These are phyloP conservation scores for Heteromeles arbutifolia DNA, from an alignment of 306 rosid species.

Conservation along the genomic window DNA sequence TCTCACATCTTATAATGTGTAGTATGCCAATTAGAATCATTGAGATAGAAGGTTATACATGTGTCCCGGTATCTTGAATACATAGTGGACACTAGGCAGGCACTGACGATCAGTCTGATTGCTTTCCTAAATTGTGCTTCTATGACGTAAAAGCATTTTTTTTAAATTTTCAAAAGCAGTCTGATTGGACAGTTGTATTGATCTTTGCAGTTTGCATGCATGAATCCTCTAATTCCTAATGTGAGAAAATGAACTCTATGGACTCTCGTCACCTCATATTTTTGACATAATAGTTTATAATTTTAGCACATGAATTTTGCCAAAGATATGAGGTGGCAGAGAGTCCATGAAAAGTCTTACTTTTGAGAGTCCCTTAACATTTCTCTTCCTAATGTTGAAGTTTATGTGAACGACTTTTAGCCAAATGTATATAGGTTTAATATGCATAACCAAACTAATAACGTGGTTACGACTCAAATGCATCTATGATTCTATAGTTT, in stretches of 20 bases:
- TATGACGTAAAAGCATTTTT: no score
- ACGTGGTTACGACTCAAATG: neutral
- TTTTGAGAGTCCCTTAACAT: no score
- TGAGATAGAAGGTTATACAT: neutral
- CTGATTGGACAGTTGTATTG: no score
- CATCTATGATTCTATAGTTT: neutral
- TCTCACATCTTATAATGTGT: neutral
- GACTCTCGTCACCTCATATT: no score
- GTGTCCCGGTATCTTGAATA: neutral
- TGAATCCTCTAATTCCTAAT: neutral
- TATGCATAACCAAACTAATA: neutral
- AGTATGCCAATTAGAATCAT: neutral
- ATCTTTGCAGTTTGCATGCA: neutral
- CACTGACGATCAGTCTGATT: neutral
- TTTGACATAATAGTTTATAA: no score
- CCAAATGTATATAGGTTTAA: neutral
- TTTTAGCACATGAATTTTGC: no score
- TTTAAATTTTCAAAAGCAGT: no score
- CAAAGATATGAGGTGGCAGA: no score
- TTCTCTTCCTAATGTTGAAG: no score
- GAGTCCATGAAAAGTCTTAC: no score
- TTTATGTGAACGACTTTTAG: neutral
- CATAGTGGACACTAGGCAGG: neutral
- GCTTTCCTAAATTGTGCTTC: no score
- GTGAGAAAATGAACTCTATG: no score